phyloP scores from a whole-genome alignment of 1,284 basidiomycete genomes.

The Hemileia vastatrix region DNA sequence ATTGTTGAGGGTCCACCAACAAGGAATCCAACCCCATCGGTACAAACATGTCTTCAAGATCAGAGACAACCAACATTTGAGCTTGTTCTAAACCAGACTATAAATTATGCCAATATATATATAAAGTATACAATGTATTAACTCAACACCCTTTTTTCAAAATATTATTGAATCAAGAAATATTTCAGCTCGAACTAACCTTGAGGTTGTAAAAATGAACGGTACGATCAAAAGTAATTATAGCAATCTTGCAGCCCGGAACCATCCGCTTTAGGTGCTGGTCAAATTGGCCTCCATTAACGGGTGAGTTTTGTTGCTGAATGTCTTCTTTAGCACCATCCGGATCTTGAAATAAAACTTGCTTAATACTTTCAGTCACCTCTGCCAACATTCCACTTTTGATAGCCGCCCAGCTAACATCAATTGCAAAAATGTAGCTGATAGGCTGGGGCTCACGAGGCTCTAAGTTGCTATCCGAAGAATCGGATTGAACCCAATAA shows the following conservation, averaged over 20 bases:
- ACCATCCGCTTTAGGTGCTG: conserved; percentile 23
- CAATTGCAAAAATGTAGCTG: conserved; percentile 76
- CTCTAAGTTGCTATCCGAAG: conserved; percentile 43
- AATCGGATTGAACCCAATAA: conserved; percentile 67
- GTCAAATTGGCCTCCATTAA: conserved; percentile 46
- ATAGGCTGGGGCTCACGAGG: conserved; percentile 59
- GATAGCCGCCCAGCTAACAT: conserved; percentile 66
- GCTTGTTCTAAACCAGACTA: conserved; percentile 56
- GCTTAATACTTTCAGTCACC: conserved; percentile 59
- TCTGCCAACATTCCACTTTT: conserved; percentile 64
- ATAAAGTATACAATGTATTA: not conserved
- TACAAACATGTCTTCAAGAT: conserved; percentile 81
- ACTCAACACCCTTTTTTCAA: not conserved
- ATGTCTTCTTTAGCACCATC: conserved; percentile 46
- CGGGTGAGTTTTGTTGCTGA: conserved; percentile 44
- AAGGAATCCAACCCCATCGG: conserved; percentile 62
- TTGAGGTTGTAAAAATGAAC: conserved; percentile 86
- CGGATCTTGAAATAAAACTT: conserved; percentile 58
- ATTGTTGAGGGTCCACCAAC: conserved; percentile 66
- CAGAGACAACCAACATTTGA: conserved; percentile 73
- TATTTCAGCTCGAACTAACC: conserved; percentile 50
- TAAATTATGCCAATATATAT: not conserved
- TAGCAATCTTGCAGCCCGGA: conserved; percentile 52
- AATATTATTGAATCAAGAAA: not conserved
- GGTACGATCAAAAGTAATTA: conserved; percentile 72